Conservation (phyloP, 164 flowering plant species). For the Vitis rupestris region DNA sequence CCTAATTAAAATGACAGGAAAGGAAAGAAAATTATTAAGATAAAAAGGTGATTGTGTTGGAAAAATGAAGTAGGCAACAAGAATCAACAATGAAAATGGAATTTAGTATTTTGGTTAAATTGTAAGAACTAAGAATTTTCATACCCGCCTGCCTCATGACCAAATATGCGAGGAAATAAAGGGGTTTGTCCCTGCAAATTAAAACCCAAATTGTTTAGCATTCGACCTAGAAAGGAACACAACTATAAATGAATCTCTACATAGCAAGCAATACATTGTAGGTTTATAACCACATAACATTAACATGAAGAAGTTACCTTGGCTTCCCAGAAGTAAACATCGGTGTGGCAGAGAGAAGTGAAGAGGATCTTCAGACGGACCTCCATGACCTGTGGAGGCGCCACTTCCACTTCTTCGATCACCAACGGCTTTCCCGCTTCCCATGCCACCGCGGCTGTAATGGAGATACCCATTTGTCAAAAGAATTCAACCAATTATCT, state of each 20-base stretch:
- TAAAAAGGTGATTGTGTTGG: neutral
- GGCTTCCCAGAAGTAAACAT: constrained; percentile 55
- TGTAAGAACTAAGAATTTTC: neutral
- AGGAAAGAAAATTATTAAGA: neutral
- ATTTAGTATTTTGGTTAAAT: too few relatives aligned
- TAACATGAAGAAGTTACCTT: constrained; percentile 23
- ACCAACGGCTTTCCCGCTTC: constrained; percentile 55
- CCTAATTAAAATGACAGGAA: neutral
- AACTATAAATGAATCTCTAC: too few relatives aligned
- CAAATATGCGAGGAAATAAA: constrained; percentile 39
- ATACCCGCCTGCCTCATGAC: constrained; percentile 47
- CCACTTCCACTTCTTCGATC: constrained; percentile 55
- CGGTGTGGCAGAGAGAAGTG: constrained; percentile 55
- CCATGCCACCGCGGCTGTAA: constrained; percentile 57
- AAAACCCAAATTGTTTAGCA: too few relatives aligned
- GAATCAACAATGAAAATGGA: too few relatives aligned
- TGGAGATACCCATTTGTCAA: neutral
- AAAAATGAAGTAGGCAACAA: neutral
- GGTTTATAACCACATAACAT: neutral
- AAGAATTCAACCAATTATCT: neutral
- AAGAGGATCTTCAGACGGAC: constrained; percentile 45
- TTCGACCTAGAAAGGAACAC: too few relatives aligned
- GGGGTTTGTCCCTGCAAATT: constrained; percentile 38
- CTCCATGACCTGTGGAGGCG: constrained; percentile 44
- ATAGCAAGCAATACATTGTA: too few relatives aligned